These are phyloP conservation scores for Vitis rupestris DNA, from an alignment of 164 flowering plant species.

Conservation along the genomic window DNA sequence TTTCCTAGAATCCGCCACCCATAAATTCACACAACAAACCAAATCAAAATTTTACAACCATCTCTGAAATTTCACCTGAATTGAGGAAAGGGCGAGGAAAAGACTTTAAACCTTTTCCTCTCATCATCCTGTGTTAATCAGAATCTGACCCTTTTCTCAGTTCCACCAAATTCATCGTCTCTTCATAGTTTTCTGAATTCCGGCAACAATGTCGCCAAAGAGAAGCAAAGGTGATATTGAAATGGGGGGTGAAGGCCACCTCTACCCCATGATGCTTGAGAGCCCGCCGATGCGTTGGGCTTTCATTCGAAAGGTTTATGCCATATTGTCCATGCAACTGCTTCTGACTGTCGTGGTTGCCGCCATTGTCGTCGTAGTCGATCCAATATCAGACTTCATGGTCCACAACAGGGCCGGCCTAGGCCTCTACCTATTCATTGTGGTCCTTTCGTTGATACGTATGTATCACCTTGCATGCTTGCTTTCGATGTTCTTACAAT, in stretches of 20 bases:
- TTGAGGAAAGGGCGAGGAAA: too few relatives aligned
- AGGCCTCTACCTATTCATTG: conserved; percentile 39
- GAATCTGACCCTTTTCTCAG: too few relatives aligned
- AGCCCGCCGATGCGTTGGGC: conserved; percentile 70
- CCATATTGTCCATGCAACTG: conserved; percentile 52
- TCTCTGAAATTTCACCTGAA: too few relatives aligned
- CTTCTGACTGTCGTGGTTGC: conserved; percentile 66
- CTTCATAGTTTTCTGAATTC: background rate
- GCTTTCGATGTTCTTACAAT: background rate
- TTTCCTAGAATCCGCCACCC: too few relatives aligned
- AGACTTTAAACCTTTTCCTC: too few relatives aligned
- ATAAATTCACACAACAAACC: too few relatives aligned
- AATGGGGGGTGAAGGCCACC: conserved; percentile 21
- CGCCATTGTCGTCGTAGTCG: conserved; percentile 45
- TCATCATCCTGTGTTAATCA: too few relatives aligned
- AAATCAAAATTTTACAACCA: too few relatives aligned
- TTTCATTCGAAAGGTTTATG: conserved; percentile 72
- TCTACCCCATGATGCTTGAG: conserved; percentile 75
- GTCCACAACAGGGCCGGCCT: conserved; percentile 39
- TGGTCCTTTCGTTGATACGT: conserved; percentile 53
- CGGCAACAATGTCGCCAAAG: background rate
- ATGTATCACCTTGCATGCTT: background rate
- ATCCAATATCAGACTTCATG: conserved; percentile 44
- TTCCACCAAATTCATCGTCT: background rate
- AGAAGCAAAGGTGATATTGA: conserved; percentile 43